Evolutionary conservation across 164 flowering plant genomes (phyloP).

Genomic region (Paratinospora sagittata): DNA sequence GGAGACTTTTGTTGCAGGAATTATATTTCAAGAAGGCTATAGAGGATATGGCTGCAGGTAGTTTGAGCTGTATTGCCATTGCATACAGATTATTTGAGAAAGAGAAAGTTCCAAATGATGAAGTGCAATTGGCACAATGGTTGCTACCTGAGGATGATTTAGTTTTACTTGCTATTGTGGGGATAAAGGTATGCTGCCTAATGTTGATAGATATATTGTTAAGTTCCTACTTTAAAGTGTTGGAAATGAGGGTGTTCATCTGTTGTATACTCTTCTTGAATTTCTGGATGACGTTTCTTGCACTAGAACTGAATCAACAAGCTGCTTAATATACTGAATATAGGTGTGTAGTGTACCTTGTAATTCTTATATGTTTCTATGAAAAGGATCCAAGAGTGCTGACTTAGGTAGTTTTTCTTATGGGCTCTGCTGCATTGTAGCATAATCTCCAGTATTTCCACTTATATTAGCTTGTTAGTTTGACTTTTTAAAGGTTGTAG

Average conservation of each 20-base stretch:
- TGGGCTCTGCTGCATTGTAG: background rate
- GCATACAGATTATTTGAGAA: conserved; percentile 51
- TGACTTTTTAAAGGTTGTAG: too few relatives aligned
- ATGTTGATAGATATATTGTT: background rate
- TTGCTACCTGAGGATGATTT: conserved; percentile 75
- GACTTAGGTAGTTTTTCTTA: too few relatives aligned
- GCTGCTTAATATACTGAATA: too few relatives aligned
- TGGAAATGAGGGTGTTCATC: background rate
- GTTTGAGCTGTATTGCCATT: conserved; percentile 90
- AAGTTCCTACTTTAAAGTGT: background rate
- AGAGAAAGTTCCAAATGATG: conserved; percentile 58
- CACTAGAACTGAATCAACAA: too few relatives aligned
- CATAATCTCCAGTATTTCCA: background rate
- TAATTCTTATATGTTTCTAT: too few relatives aligned
- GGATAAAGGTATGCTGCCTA: conserved; percentile 59
- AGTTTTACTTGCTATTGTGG: conserved; percentile 76
- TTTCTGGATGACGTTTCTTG: too few relatives aligned
- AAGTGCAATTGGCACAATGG: conserved; percentile 60
- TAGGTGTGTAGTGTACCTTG: too few relatives aligned
- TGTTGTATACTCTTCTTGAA: too few relatives aligned
- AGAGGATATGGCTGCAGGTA: conserved; percentile 75
- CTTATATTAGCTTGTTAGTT: too few relatives aligned
- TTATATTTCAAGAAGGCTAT: conserved; percentile 47
- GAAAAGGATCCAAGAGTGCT: too few relatives aligned
- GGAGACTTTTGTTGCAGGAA: conserved; percentile 29